phyloP scores from a whole-genome alignment of 2,329 filamentous ascomycete species.

The Ophiostoma australiae region DNA sequence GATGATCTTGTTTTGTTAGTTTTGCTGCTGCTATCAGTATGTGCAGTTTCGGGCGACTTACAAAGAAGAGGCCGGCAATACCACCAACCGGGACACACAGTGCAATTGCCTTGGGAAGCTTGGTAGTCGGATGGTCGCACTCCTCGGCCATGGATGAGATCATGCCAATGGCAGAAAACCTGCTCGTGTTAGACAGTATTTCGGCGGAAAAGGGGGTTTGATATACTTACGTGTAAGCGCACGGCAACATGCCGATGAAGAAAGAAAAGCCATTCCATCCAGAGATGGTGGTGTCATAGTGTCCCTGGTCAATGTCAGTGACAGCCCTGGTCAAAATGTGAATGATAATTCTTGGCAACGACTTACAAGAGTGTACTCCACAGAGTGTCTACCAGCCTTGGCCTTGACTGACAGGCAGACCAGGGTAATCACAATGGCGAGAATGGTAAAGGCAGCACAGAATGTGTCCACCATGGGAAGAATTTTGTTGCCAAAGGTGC shows the following conservation, averaged over 20 bases:
- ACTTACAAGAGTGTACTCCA: constrained; percentile 8
- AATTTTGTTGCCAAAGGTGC: constrained; percentile 41
- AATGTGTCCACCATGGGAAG: constrained; percentile 43
- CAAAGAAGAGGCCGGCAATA: constrained; percentile 23
- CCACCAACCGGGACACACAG: constrained; percentile 22
- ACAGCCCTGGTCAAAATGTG: not conserved
- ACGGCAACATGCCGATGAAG: constrained; percentile 23
- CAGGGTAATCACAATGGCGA: constrained; percentile 45
- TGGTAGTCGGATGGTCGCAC: constrained; percentile 21
- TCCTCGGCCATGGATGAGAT: constrained; percentile 25
- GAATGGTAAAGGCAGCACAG: constrained; percentile 43
- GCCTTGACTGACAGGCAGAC: constrained; percentile 48
- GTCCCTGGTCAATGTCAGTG: not conserved
- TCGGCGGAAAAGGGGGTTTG: not conserved
- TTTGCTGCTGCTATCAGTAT: not conserved
- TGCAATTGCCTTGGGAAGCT: constrained; percentile 20
- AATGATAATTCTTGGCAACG: not conserved
- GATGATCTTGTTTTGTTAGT: constrained; percentile 33
- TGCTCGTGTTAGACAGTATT: not conserved
- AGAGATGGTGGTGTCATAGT: constrained; percentile 28
- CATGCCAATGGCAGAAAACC: constrained; percentile 24
- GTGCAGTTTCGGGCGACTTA: not conserved
- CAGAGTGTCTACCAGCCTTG: constrained; percentile 17
- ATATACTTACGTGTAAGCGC: constrained; percentile 19
- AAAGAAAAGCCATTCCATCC: constrained; percentile 41